A percentile compares a stretch with the other conserved stretches of the same genome.
These are phyloP conservation scores for Sordariomycetes sp. DNA, from an alignment of 2,329 filamentous ascomycete genomes.

Conservation along the genomic window DNA sequence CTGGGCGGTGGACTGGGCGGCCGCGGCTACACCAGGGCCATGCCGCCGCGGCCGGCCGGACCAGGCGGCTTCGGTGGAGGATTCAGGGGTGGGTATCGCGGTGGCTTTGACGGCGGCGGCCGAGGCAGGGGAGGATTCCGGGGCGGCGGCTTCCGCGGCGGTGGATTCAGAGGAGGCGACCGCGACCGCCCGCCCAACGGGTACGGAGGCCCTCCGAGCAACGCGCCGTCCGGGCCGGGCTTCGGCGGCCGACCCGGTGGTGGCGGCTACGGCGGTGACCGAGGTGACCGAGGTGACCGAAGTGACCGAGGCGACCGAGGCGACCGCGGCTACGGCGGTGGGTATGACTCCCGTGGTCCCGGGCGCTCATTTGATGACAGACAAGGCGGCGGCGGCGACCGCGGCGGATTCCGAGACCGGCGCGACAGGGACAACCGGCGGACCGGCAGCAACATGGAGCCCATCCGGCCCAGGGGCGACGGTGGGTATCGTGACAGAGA, in stretches of 20 bases:
- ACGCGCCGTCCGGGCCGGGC: slow-evolving; percentile 52
- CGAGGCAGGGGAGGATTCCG: slow-evolving; percentile 32
- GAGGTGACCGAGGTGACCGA: slow-evolving; percentile 28
- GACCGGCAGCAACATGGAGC: slow-evolving; percentile 76
- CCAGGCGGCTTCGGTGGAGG: slow-evolving; percentile 45
- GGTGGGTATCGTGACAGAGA: slow-evolving; percentile 39
- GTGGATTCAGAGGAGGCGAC: slow-evolving; percentile 16
- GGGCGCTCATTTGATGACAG: slow-evolving; percentile 53
- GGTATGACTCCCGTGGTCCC: slow-evolving; percentile 43
- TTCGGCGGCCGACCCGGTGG: slow-evolving; percentile 27
- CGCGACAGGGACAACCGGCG: slow-evolving; percentile 21
- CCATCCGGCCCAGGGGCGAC: slow-evolving; percentile 39
- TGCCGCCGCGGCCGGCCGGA: slow-evolving; percentile 59
- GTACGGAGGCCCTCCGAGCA: slow-evolving; percentile 35
- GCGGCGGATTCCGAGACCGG: slow-evolving; percentile 16
- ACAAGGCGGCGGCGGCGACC: slow-evolving; percentile 26
- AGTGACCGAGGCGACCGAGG: slow-evolving; percentile 22
- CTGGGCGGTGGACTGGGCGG: slow-evolving; percentile 89
- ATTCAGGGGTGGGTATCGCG: slow-evolving; percentile 26
- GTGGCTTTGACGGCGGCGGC: slow-evolving; percentile 34
- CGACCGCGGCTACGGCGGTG: slow-evolving; percentile 34
- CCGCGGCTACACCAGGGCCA: slow-evolving; percentile 80
- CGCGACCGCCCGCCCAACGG: slow-evolving; percentile 29
- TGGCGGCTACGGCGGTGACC: slow-evolving; percentile 28
- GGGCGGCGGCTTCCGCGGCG: slow-evolving; percentile 29